Conservation (phyloP, 345 rosid species). For the Salix udensis region DNA sequence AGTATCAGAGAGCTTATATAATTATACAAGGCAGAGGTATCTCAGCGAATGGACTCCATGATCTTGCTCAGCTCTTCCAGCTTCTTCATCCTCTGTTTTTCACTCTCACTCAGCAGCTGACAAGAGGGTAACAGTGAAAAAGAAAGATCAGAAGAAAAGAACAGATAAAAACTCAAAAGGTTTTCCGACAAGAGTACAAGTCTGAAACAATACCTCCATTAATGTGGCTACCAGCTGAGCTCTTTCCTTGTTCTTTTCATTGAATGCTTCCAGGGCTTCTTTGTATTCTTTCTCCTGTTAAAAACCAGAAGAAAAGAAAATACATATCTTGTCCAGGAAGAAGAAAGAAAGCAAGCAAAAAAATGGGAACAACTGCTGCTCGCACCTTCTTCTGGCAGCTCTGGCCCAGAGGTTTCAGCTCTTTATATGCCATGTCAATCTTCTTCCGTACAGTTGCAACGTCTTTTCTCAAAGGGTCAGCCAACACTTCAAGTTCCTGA, state of each 20-base stretch:
- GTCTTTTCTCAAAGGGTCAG: slow-evolving; percentile 78
- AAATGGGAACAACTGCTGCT: not conserved
- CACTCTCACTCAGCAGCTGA: slow-evolving; percentile 68
- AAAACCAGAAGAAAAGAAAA: not conserved
- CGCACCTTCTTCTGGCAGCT: slow-evolving; percentile 76
- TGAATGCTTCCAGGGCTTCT: slow-evolving; percentile 64
- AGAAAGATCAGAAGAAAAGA: not conserved
- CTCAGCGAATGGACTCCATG: slow-evolving; percentile 28
- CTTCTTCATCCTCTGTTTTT: slow-evolving; percentile 62
- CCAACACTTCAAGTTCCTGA: slow-evolving; percentile 69
- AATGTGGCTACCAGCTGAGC: slow-evolving; percentile 41
- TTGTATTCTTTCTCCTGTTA: slow-evolving; percentile 72
- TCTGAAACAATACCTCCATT: slow-evolving; percentile 39
- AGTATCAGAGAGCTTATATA: too few relatives aligned
- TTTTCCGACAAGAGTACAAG: too few relatives aligned
- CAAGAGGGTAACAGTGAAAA: not conserved
- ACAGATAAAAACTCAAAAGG: too few relatives aligned
- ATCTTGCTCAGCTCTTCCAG: slow-evolving; percentile 70
- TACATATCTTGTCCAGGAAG: not conserved
- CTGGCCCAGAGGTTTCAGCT: slow-evolving; percentile 67
- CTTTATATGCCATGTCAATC: slow-evolving; percentile 59
- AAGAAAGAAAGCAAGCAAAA: not conserved
- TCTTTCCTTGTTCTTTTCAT: slow-evolving; percentile 73
- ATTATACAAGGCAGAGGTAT: not conserved
- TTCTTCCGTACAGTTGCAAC: slow-evolving; percentile 58